phyloP scores from a whole-genome alignment of 176 grass and related monocot species.

The Phoenix roebelenii region DNA sequence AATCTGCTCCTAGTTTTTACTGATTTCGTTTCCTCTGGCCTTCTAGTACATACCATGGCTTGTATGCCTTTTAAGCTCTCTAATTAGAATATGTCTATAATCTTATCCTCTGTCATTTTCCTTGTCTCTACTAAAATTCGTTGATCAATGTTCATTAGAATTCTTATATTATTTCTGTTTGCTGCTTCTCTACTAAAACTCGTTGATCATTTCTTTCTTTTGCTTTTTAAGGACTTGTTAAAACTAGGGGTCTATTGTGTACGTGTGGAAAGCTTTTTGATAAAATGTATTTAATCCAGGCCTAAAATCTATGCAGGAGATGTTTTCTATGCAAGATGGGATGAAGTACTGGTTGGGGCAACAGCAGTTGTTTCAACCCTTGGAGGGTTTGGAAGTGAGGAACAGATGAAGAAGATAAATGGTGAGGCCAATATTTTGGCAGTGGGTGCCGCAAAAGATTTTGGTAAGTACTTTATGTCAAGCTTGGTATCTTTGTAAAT shows the following conservation, averaged over 20 bases:
- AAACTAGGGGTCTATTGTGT: not conserved
- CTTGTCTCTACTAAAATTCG: no score
- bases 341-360: conserved; percentile 65
- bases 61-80: no score
- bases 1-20: no score
- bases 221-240: no score
- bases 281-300: not conserved
- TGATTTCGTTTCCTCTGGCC: no score
- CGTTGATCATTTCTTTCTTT: no score
- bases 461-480: conserved; percentile 37
- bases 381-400: conserved; percentile 90
- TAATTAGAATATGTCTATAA: no score
- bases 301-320: conserved; percentile 37
- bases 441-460: conserved; percentile 63
- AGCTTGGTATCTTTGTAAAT: not conserved
- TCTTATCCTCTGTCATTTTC: no score
- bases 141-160: no score
- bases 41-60: no score
- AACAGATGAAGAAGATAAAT: conserved; percentile 96
- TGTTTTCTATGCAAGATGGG: conserved; percentile 87
- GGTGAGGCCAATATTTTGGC: conserved; percentile 82
- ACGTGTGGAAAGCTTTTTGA: not conserved
- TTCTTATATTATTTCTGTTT: no score
- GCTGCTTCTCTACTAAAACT: no score
- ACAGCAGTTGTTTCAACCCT: conserved; percentile 88